phyloP scores from a whole-genome alignment of 2,329 filamentous ascomycete genomes.

The Septoria linicola region DNA sequence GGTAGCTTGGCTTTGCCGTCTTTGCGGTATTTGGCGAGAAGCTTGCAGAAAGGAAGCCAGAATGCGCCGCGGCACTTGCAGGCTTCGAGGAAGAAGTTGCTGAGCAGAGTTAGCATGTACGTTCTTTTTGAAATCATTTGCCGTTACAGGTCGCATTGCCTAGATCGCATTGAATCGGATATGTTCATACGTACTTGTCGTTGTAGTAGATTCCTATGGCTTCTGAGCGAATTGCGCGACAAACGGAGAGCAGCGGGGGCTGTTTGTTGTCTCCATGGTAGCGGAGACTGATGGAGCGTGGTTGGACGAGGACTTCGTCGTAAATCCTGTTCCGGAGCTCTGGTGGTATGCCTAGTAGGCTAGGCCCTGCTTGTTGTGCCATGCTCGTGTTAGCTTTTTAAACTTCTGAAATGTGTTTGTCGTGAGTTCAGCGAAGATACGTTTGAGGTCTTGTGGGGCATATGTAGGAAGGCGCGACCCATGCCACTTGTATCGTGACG shows the following conservation, averaged over 20 bases:
- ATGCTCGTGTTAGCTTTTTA: neutral
- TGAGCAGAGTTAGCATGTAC: too few species aligned
- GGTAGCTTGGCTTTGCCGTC: neutral
- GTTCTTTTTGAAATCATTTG: too few species aligned
- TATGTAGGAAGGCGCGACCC: too few species aligned
- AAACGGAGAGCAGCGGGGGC: neutral
- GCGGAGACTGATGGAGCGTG: neutral
- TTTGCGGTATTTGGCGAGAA: neutral
- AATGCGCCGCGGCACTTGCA: neutral
- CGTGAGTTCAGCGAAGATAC: too few species aligned
- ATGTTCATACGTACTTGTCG: too few species aligned
- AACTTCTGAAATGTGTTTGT: too few species aligned
- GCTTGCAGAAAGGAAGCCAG: neutral
- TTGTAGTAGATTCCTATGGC: slow-evolving; percentile 9
- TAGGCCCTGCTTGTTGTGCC: neutral
- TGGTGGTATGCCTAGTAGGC: slow-evolving; percentile 1
- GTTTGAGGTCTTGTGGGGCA: too few species aligned
- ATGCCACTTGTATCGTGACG: too few species aligned
- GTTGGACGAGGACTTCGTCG: neutral
- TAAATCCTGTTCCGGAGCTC: slow-evolving; percentile 5
- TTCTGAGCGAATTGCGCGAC: neutral
- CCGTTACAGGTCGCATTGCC: too few species aligned
- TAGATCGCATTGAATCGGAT: too few species aligned
- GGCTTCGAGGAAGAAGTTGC: neutral
- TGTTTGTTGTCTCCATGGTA: neutral